Base-by-base conservation (phyloP, 2,329 filamentous ascomycete species). In the Tolypocladium inflatum region DNA sequence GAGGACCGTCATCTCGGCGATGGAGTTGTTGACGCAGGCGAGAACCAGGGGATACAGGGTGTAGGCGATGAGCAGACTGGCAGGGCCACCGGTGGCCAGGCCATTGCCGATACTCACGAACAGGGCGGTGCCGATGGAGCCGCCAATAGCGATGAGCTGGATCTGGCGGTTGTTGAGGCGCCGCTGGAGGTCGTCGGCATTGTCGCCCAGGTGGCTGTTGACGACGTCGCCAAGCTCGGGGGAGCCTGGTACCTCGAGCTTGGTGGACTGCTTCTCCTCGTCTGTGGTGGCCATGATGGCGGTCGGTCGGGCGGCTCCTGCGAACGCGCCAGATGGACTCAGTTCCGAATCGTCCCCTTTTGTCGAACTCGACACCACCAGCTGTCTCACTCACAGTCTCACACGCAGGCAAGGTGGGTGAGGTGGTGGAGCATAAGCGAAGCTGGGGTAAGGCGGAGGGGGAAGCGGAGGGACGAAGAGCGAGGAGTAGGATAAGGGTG, bases 1-100 rank as follows among this genome's bases (percentile, higher is more conserved):
- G 61, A 80, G 80, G 42, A 78, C 76, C 37, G 75, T 79, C 84
- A 88, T 87, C 68, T 88, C 85, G 10, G 85, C 84, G 59, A 86
- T 76, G 61, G 78, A 79, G 66, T 86, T 87, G 76, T 86, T 87
- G 66, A 87, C 80, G 53, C 85, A 73, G 30, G 74, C 84, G 59
- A 87, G 75, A 57, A 86, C 66, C 64, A 74, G 68, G 42, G 75
- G 76, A 67, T 87, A 85, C 50, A 84, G 61, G 39, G 76, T 74
- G 66, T 82, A 88, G 42, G 81, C 83, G 58, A 88, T 67, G 60
- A 88, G 75, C 45, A 87, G 71, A 58, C 76, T 80, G 53, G 71
- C 73, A 2, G 76, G 75, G 23, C 76, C 76, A 35, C 75, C 76
- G n/a, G 64, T 64, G 58, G 71, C 71, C 26, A 78, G 72, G 50